Evolutionary conservation across 2,329 filamentous ascomycete species (phyloP).

Genomic region (Thielaviopsis musarum): DNA sequence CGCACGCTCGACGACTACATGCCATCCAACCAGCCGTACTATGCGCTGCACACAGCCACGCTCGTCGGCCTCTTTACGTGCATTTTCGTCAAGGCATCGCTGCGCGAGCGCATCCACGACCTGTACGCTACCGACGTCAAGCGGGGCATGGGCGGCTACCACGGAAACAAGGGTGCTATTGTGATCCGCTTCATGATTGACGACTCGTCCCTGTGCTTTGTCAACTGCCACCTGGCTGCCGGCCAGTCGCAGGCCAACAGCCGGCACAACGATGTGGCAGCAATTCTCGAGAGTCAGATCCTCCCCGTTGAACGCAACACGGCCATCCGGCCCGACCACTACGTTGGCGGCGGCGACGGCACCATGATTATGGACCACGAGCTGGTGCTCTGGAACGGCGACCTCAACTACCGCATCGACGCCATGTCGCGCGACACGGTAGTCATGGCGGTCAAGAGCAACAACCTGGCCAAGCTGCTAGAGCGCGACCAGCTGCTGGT

Average conservation of each 20-base stretch:
- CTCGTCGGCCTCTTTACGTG: slow-evolving; percentile 93
- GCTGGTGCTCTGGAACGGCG: slow-evolving; percentile 89
- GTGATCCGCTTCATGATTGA: slow-evolving; percentile 85
- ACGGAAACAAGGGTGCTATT: slow-evolving; percentile 93
- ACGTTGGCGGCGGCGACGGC: slow-evolving; percentile 82
- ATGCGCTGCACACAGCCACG: slow-evolving; percentile 68
- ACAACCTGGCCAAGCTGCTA: slow-evolving; percentile 70
- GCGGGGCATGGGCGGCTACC: slow-evolving; percentile 83
- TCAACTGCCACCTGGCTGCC: slow-evolving; percentile 94
- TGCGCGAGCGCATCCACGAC: slow-evolving; percentile 60
- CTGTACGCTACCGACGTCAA: slow-evolving; percentile 75
- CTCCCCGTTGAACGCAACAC: slow-evolving; percentile 58
- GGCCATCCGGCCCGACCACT: slow-evolving; percentile 55
- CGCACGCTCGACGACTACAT: slow-evolving; percentile 71
- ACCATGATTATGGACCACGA: slow-evolving; percentile 93
- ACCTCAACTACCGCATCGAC: slow-evolving; percentile 96
- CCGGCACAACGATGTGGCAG: slow-evolving; percentile 81
- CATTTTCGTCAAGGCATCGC: slow-evolving; percentile 73
- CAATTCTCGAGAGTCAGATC: slow-evolving; percentile 65
- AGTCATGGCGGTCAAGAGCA: slow-evolving; percentile 63
- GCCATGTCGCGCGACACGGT: slow-evolving; percentile 91
- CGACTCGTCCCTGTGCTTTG: slow-evolving; percentile 84
- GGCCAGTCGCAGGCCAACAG: slow-evolving; percentile 81
- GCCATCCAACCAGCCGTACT: slow-evolving; percentile 60
- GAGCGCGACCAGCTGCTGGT: slow-evolving; percentile 88